Base-by-base conservation (phyloP, 768 basidiomycete genomes). In the Tulasnella sp. region DNA sequence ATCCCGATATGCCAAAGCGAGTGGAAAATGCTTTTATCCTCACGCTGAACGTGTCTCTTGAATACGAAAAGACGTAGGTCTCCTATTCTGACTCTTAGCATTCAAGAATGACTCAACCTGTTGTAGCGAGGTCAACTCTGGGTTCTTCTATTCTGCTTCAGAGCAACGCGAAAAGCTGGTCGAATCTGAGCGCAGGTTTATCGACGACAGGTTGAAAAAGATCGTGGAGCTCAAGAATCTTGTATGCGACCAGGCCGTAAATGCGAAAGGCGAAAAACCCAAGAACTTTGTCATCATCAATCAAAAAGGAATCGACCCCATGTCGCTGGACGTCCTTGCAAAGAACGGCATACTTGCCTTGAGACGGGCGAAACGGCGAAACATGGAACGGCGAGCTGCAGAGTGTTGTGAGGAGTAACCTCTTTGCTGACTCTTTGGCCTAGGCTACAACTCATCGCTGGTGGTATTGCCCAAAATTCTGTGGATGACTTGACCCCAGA, bases 1-100 rank as follows among this genome's bases (percentile, higher is more conserved):
- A 99, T 72, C 94, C 96, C 9, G 96, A 98, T 71, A 98, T 98
- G 96, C 93, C 96, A 35, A 98, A 92, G 75, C 82, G 91, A 65
- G 79, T 99, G 55, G 91, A 96, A 71, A 97, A 99, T 71, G 90
- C 91, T 41, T 96, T 75, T 72, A 84, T 99, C 64, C 73, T 99
- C 63, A 98, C 88, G 29, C 74, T 99, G 65, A 99, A 99, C 70
- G 96, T 98, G 67, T 92, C 88, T 63, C 74, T 99, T 61, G 96
- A 99, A 69, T 99, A 99, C 69, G 96, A 99, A 71, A 99, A 99
- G 74, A 99, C 96, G 94, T 96, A 67, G 65, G 90, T 77, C 37
- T 11, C 25, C 15, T 21, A 23, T 31, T 15, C 32, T 8, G 15
- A 25, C 37, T 45, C 21, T 19, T 5, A 17, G 19, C 23, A 37